These are phyloP conservation scores for Pontederia crassipes DNA, from an alignment of 176 grass and related monocot genomes.

Conservation along the genomic window DNA sequence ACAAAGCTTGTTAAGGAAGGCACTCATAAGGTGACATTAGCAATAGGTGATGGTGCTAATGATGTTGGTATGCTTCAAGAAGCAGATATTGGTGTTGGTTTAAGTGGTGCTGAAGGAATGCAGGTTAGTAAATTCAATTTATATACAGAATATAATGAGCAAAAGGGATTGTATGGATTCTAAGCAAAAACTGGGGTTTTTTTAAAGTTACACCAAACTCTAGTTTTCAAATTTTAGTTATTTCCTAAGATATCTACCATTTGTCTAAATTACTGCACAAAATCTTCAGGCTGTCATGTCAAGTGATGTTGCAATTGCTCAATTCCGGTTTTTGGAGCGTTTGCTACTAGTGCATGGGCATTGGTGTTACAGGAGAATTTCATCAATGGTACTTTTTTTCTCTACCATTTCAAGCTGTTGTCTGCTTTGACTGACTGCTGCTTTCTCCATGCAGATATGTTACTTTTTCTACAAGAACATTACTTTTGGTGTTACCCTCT, in stretches of 20 bases:
- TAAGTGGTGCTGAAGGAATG: conserved; percentile 88
- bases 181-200: not conserved
- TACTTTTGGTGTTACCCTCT: conserved; percentile 70
- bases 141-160: not conserved
- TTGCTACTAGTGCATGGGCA: conserved; percentile 90
- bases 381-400: conserved; percentile 47
- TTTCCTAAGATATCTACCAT: no score
- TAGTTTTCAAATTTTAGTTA: no score
- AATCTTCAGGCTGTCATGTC: conserved; percentile 80
- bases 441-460: conserved; percentile 47
- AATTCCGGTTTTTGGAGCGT: conserved; percentile 78
- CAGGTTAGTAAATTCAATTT: conserved; percentile 36
- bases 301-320: conserved; percentile 83
- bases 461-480: conserved; percentile 99
- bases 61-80: conserved; percentile 93
- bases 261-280: no score
- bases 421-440: not conserved
- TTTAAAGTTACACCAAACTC: not conserved
- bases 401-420: not conserved
- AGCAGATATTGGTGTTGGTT: conserved; percentile 77
- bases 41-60: conserved; percentile 75
- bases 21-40: conserved; percentile 54
- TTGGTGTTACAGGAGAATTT: conserved; percentile 92
- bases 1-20: conserved; percentile 62
- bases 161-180: no score